Base-by-base conservation (phyloP, 352 stramenopile genomes). In the Globisporangium irregulare region DNA sequence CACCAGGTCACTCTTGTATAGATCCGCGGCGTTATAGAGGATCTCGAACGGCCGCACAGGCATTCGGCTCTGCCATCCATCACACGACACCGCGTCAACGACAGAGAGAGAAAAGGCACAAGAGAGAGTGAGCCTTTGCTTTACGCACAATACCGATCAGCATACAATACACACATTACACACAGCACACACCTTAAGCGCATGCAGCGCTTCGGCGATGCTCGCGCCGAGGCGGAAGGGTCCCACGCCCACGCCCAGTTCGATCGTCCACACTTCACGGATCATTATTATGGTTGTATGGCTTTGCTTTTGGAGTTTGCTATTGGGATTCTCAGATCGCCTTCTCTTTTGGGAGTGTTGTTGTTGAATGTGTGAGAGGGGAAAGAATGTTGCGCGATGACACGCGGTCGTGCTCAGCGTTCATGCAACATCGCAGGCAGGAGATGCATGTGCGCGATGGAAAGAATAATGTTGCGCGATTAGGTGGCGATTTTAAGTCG, bases 201-300 rank as follows among this genome's bases (percentile, higher is more conserved):
- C 84, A 65, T 92, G 76, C 6, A 95, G 76, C 62, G 81, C 85
- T 43, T 94, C 86, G 4, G 82, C 83, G 54, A 95, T 73, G 55
- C 69, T 94, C 24, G 86, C 82, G 5, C 88, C 88, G 1, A 95
- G 79, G 5, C 77, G 83, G 71, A 95, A 93, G 22, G 88, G 88
- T 0, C 88, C 88, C 10, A 95, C 81, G 50, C 74, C 80, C n/a
- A 72, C 80, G 77, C 88, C 88, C 56, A 92, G 75, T 59, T 92
- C 86, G 66, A 95, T 92, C 73, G 84, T 81, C 88, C 88, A 95
- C 56, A 95, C 82, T 70, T 94, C 81, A 41, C 83, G 79, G 68
- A 84, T 91, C 86, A 91, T 89, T 15, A 25, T 54, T 69, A 12
- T 61, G 56, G 38, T 59, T 34, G 6, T 58, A 62, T 4, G 15